A percentile compares a stretch with the other conserved stretches of the same genome.
phyloP scores from a whole-genome alignment of 345 rosid species.

The Turnera subulata region DNA sequence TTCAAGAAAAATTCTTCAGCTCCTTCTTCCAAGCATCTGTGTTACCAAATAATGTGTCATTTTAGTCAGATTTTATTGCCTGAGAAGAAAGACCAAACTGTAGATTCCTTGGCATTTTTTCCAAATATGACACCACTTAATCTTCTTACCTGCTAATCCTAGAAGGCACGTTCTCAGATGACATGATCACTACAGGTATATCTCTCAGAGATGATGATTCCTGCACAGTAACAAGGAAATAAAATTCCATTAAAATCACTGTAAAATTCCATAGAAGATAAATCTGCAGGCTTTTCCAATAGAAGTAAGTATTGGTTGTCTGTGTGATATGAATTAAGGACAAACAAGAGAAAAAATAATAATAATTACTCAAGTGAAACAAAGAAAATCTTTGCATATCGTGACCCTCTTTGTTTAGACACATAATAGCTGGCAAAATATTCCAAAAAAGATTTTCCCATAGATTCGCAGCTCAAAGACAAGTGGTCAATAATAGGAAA shows the following conservation, averaged over 20 bases:
- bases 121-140: background rate
- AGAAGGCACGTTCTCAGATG: conserved; percentile 76
- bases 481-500: conserved; percentile 16
- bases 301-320: too few relatives aligned
- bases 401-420: conserved; percentile 9
- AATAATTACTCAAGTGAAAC: background rate
- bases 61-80: background rate
- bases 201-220: conserved; percentile 54
- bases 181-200: conserved; percentile 75
- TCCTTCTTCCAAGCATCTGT: conserved; percentile 71
- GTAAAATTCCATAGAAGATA: too few relatives aligned
- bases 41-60: background rate
- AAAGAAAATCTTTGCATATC: conserved; percentile 22
- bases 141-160: conserved; percentile 56
- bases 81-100: background rate
- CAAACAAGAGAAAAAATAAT: too few relatives aligned
- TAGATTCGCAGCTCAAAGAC: conserved; percentile 18
- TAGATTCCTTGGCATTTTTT: background rate
- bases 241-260: too few relatives aligned
- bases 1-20: conserved; percentile 72
- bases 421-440: conserved; percentile 26
- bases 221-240: conserved; percentile 27
- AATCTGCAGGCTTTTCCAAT: too few relatives aligned
- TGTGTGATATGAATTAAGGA: too few relatives aligned
- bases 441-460: conserved; percentile 20